Percentiles rank a stretch among this genome's conserved stretches.
These are phyloP conservation scores for Leishmania major DNA, from an alignment of 208 protist genomes.

Conservation along the genomic window DNA sequence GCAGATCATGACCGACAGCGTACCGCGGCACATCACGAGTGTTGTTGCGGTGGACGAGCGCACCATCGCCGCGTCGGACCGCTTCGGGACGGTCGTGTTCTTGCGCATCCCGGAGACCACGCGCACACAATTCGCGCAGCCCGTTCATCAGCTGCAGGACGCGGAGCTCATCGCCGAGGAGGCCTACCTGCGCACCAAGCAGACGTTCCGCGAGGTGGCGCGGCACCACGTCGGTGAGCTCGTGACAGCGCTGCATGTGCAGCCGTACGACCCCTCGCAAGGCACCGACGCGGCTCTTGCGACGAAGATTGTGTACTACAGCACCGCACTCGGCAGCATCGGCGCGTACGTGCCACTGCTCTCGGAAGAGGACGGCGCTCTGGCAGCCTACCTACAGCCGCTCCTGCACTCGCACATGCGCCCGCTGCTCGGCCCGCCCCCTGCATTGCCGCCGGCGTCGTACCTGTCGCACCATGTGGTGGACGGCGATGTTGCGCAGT, in stretches of 20 bases:
- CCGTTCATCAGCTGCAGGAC: constrained; percentile 52
- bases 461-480: constrained; percentile 53
- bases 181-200: constrained; percentile 42
- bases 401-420: constrained; percentile 52
- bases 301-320: constrained; percentile 66
- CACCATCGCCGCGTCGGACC: constrained; percentile 72
- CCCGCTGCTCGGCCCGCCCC: constrained; percentile 34
- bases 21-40: constrained; percentile 70
- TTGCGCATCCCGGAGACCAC: constrained; percentile 56
- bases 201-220: constrained; percentile 71
- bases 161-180: constrained; percentile 53
- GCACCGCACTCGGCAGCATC: constrained; percentile 65
- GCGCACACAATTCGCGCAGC: constrained; percentile 67
- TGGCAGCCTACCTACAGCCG: constrained; percentile 70
- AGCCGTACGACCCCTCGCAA: constrained; percentile 49
- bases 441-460: constrained; percentile 12
- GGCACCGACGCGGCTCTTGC: constrained; percentile 44
- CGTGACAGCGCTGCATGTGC: constrained; percentile 63
- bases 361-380: constrained; percentile 66
- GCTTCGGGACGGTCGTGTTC: constrained; percentile 72
- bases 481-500: constrained; percentile 64
- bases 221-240: constrained; percentile 64
- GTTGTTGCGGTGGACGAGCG: constrained; percentile 65
- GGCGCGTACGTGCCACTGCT: constrained; percentile 76
- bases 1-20: constrained; percentile 57